Base-by-base conservation (phyloP, 495 filamentous ascomycete genomes). In the Lophiotrema nucula region DNA sequence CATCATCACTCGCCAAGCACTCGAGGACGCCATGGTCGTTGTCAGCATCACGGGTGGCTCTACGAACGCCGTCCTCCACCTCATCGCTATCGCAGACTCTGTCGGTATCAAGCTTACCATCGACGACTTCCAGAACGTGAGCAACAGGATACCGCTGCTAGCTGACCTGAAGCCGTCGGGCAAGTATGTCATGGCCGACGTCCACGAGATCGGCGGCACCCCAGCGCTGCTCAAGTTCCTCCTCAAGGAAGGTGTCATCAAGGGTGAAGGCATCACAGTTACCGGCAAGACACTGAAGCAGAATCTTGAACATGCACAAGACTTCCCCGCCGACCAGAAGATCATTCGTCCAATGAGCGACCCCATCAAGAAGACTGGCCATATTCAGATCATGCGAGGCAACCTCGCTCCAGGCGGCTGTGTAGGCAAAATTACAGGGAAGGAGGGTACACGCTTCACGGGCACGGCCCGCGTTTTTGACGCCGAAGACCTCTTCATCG, bases 391-490 rank as follows among this genome's bases (percentile, higher is more conserved):
- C 70, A 83, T 98, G 18, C 88, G 91, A 48, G 93, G 93, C 28
- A 87, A 86, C 4, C 81, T 98, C 24, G 90, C 93, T 1, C 93
- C 93, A 1, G 93, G 88, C 56, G 93, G 93, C 47, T 88, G 83
- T 60, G 93, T 98, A 13, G 93, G 92, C 58, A 98, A 98, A 79
- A 98, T 98, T 73, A 98, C 93, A 8, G 93, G 93, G 57, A 98
- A 98, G 75, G 93, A 98, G 72, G 93, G 93, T 19, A 80, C 86
- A n/a, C 72, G 77, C 8, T 98, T 98, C 76, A 86, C 79, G 16
- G 93, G 93, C 52, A 91, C 83, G 64, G 93, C 93, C 28, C 87
- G 85, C 58, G 88, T 89, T 65, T 98, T 89, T 74, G 86, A 98
- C 71, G 79, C 55, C 21, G 74, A 77, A 57, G 74, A 77, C 49